These are phyloP conservation scores for Heliocybe sulcata DNA, from an alignment of 1,284 basidiomycete species.

Conservation along the genomic window DNA sequence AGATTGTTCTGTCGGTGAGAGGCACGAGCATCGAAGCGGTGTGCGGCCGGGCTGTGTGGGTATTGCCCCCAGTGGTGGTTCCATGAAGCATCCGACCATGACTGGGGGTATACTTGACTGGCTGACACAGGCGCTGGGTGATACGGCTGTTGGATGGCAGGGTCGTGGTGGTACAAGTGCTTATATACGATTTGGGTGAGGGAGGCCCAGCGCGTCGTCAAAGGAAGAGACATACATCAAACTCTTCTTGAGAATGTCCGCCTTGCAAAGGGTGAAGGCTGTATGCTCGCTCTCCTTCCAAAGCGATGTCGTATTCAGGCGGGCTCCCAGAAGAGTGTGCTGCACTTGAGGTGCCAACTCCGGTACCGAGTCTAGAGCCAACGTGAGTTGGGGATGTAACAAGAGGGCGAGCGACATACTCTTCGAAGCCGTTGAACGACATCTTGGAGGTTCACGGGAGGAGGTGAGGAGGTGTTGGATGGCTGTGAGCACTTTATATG, in stretches of 20 bases:
- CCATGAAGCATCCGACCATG: too few relatives aligned
- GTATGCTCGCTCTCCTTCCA: neutral
- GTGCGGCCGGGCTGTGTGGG: too few relatives aligned
- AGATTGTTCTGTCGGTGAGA: neutral
- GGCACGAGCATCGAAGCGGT: too few relatives aligned
- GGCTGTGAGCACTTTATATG: neutral
- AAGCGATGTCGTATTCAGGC: neutral
- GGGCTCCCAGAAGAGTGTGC: neutral
- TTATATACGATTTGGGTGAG: too few relatives aligned
- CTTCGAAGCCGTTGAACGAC: neutral
- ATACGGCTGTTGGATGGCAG: too few relatives aligned
- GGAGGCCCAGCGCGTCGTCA: neutral
- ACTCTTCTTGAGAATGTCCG: neutral
- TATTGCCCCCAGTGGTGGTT: too few relatives aligned
- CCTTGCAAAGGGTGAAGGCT: neutral
- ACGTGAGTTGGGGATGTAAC: neutral
- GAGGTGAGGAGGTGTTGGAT: neutral
- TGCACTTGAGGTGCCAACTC: neutral
- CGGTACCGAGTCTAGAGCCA: neutral
- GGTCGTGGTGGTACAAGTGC: too few relatives aligned
- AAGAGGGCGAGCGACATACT: neutral
- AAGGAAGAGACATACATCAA: neutral
- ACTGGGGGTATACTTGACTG: too few relatives aligned
- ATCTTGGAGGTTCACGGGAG: neutral
- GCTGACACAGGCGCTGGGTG: too few relatives aligned